Evolutionary conservation across 805 yeast species (phyloP).

Genomic region (Millerozyma acaciae): DNA sequence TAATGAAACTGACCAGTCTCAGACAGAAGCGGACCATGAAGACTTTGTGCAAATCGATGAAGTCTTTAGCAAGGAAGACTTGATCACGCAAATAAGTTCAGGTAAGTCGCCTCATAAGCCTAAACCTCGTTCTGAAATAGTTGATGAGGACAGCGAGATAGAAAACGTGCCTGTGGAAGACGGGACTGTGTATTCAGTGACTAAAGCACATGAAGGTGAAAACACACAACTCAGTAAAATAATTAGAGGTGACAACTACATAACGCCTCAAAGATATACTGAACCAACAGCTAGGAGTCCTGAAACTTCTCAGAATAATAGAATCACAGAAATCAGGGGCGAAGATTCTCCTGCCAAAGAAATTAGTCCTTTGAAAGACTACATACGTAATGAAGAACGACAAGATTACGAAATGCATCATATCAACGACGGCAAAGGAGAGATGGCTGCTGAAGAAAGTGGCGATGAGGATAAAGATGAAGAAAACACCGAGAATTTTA

Average conservation of each 20-base stretch:
- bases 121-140: constrained; percentile 6
- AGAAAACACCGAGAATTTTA: constrained; percentile 28
- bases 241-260: constrained; percentile 15
- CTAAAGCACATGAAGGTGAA: constrained; percentile 7
- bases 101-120: constrained; percentile 10
- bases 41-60: constrained; percentile 18
- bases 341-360: constrained; percentile 11
- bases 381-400: constrained; percentile 4
- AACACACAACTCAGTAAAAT: constrained; percentile 18
- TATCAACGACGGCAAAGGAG: constrained; percentile 2
- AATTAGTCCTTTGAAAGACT: constrained; percentile 25
- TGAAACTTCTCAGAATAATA: constrained; percentile 19
- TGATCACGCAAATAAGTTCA: constrained; percentile 16
- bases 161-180: constrained; percentile 25
- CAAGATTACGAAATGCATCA: too few species aligned
- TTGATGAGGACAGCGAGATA: constrained; percentile 15
- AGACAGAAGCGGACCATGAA: constrained; percentile 1
- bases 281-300: constrained; percentile 31
- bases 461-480: constrained; percentile 8
- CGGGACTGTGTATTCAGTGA: constrained; percentile 11
- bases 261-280: constrained; percentile 28
- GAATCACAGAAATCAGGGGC: constrained; percentile 16
- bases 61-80: constrained; percentile 21
- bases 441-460: constrained; percentile 7
- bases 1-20: constrained; percentile 7